phyloP scores from a whole-genome alignment of 2,329 filamentous ascomycete genomes.

The Stagonosporopsis vannaccii region DNA sequence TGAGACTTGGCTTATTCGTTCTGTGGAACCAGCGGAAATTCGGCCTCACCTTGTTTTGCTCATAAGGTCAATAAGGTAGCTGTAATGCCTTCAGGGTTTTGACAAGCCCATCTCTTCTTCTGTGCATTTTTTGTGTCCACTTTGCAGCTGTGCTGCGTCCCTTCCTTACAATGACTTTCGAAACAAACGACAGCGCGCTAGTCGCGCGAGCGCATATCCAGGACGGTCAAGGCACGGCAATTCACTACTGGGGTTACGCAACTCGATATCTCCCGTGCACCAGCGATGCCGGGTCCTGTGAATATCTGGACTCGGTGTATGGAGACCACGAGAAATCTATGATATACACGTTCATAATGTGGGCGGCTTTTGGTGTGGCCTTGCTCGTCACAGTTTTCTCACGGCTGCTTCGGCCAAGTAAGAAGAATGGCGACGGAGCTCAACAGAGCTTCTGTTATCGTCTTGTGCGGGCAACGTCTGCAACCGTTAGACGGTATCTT shows the following conservation, averaged over 20 bases:
- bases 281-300: conserved; percentile 63
- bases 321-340: conserved; percentile 60
- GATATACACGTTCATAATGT: conserved; percentile 62
- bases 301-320: conserved; percentile 63
- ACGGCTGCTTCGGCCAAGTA: conserved; percentile 26
- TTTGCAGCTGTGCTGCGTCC: conserved; percentile 19
- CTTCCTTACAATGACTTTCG: conserved; percentile 12
- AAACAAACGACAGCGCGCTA: conserved; percentile 4
- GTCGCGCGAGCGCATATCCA: conserved; percentile 16
- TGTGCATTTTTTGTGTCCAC: conserved; percentile 2
- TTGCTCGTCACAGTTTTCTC: conserved; percentile 51
- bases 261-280: conserved; percentile 61
- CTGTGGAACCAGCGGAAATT: conserved; percentile 11
- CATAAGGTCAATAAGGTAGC: not conserved
- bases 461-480: conserved; percentile 42
- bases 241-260: conserved; percentile 62
- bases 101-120: not conserved
- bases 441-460: conserved; percentile 30
- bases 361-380: conserved; percentile 58
- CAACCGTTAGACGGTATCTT: conserved; percentile 58
- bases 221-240: not conserved
- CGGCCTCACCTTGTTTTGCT: conserved; percentile 1
- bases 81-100: not conserved
- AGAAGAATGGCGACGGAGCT: conserved; percentile 17
- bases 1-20: conserved; percentile 1